Evolutionary conservation across 2,329 filamentous ascomycete genomes (phyloP).

Genomic region (Colletotrichum liaoningense): DNA sequence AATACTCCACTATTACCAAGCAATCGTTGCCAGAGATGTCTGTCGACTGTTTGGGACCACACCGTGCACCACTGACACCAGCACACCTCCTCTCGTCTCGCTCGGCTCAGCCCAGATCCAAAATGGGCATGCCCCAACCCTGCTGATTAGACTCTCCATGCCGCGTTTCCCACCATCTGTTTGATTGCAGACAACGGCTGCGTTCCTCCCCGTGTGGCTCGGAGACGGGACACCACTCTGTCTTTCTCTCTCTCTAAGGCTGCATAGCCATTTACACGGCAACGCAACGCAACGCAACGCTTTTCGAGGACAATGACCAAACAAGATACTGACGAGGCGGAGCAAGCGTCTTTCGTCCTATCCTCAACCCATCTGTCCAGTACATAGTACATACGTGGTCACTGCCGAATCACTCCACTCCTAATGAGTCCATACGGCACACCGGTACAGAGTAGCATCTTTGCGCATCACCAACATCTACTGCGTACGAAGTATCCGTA

Average conservation of each 20-base stretch:
- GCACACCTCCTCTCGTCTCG: background rate
- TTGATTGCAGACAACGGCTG: background rate
- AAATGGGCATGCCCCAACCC: background rate
- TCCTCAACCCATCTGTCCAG: background rate
- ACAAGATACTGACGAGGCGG: background rate
- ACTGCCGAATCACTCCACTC: background rate
- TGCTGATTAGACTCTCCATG: background rate
- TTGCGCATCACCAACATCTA: background rate
- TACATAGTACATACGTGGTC: background rate
- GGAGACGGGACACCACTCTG: background rate
- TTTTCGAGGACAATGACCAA: background rate
- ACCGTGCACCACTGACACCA: too few species aligned
- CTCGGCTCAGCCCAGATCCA: background rate
- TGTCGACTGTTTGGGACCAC: background rate
- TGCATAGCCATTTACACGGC: background rate
- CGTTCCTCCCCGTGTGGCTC: conserved; percentile 11
- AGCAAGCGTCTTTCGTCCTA: background rate
- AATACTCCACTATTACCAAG: too few species aligned
- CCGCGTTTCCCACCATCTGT: background rate
- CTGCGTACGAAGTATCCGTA: too few species aligned
- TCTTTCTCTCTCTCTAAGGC: too few species aligned
- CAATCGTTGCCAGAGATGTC: too few species aligned
- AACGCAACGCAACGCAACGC: background rate
- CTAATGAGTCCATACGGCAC: background rate
- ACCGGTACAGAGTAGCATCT: background rate